These are phyloP conservation scores for Erysimum pusillum DNA, from an alignment of 441 rosid genomes.

Conservation along the genomic window DNA sequence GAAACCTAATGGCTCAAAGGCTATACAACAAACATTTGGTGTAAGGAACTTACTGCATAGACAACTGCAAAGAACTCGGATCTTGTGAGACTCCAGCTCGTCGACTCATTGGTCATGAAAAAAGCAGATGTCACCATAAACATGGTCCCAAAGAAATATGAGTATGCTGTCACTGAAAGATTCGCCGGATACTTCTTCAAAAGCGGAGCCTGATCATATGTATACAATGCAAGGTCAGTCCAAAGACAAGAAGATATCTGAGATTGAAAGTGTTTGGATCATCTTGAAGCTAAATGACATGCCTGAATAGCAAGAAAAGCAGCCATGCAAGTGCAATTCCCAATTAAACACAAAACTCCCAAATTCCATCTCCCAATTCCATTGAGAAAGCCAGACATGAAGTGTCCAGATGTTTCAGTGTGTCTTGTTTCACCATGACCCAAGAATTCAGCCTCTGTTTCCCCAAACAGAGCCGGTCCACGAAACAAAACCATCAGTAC, in stretches of 20 bases:
- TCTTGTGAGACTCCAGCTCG: slow-evolving; percentile 83
- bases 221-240: slow-evolving; percentile 32
- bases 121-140: slow-evolving; percentile 81
- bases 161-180: slow-evolving; percentile 87
- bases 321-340: slow-evolving; percentile 99
- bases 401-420: slow-evolving; percentile 76
- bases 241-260: slow-evolving; percentile 16
- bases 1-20: slow-evolving; percentile 4
- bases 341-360: slow-evolving; percentile 94
- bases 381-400: slow-evolving; percentile 62
- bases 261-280: slow-evolving; percentile 16
- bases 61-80: slow-evolving; percentile 87
- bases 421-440: slow-evolving; percentile 66
- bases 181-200: slow-evolving; percentile 85
- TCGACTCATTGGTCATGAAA: slow-evolving; percentile 68
- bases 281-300: slow-evolving; percentile 28
- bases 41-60: slow-evolving; percentile 80
- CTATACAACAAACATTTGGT: slow-evolving; percentile 6
- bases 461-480: slow-evolving; percentile 88
- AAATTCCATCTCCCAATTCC: slow-evolving; percentile 87
- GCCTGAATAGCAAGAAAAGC: slow-evolving; percentile 96
- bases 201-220: slow-evolving; percentile 77
- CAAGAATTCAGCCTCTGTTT: slow-evolving; percentile 54
- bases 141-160: slow-evolving; percentile 86
- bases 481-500: slow-evolving; percentile 89